Evolutionary conservation across 768 basidiomycete species (phyloP).

Genomic region (Boletales sp.): DNA sequence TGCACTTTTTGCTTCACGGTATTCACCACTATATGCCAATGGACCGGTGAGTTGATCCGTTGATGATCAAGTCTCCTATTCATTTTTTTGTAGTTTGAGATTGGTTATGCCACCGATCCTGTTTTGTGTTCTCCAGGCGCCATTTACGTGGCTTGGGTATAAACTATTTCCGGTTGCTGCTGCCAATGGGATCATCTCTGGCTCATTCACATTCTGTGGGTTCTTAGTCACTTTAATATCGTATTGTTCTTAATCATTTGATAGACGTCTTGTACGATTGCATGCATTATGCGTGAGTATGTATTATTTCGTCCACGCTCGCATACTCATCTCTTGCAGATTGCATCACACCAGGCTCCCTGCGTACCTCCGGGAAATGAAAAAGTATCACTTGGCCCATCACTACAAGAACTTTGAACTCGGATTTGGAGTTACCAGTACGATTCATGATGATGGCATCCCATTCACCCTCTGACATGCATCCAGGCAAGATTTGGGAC

Average conservation of each 20-base stretch:
- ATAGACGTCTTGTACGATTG: conserved; percentile 80
- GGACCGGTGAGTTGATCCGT: conserved; percentile 61
- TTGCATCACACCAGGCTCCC: conserved; percentile 87
- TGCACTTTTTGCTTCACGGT: conserved; percentile 93
- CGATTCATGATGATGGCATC: conserved; percentile 18
- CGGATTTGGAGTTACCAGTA: conserved; percentile 94
- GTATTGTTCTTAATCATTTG: conserved; percentile 4
- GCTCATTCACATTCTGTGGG: conserved; percentile 71
- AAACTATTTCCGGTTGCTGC: conserved; percentile 75
- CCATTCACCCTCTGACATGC: conserved; percentile 1
- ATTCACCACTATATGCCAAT: conserved; percentile 98
- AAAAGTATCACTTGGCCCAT: conserved; percentile 96
- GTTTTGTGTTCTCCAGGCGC: conserved; percentile 72
- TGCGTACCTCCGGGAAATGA: conserved; percentile 85
- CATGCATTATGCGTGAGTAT: conserved; percentile 86
- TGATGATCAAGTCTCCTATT: background rate
- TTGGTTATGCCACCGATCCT: conserved; percentile 95
- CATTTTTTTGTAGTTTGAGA: conserved; percentile 53
- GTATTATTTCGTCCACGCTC: background rate
- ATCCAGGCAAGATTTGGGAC: conserved; percentile 89
- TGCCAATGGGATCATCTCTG: conserved; percentile 90
- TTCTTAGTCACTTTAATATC: too few relatives aligned
- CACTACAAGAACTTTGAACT: conserved; percentile 99
- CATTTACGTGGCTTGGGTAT: conserved; percentile 86
- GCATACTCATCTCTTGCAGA: conserved; percentile 30